phyloP scores from a whole-genome alignment of 805 yeast species.

The Jamesozyma piceae region DNA sequence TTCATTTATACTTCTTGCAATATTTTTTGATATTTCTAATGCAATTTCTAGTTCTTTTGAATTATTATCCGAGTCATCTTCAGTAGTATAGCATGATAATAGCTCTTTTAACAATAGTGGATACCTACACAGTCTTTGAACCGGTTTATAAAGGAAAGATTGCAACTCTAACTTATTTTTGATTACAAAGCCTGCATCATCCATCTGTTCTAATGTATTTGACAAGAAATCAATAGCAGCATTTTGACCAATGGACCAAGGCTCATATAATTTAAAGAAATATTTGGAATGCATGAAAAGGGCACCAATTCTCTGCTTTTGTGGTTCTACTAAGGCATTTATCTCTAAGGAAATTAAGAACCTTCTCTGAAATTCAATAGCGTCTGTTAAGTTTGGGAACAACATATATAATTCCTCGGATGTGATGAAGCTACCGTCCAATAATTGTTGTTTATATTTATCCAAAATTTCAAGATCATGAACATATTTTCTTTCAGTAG shows the following conservation, averaged over 20 bases:
- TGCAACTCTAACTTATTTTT: conserved; percentile 86
- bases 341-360: conserved; percentile 83
- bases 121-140: conserved; percentile 92
- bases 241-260: conserved; percentile 87
- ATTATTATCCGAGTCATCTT: conserved; percentile 3
- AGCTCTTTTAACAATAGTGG: conserved; percentile 76
- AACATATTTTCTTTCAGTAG: conserved; percentile 87
- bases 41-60: conserved; percentile 61
- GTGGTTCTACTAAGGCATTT: conserved; percentile 64
- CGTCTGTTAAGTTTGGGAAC: conserved; percentile 75
- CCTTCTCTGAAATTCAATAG: conserved; percentile 87
- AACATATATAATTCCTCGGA: conserved; percentile 71
- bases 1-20: conserved; percentile 83
- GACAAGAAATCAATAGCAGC: conserved; percentile 76
- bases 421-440: conserved; percentile 55
- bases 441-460: conserved; percentile 58
- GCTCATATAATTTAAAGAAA: conserved; percentile 82
- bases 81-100: conserved; percentile 28
- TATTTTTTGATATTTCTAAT: conserved; percentile 63
- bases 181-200: conserved; percentile 53
- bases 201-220: conserved; percentile 35
- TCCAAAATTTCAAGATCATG: conserved; percentile 75
- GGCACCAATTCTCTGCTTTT: conserved; percentile 80
- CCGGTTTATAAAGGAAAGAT: conserved; percentile 83
- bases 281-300: conserved; percentile 77